A percentile compares a stretch with the other conserved stretches of the same genome.
Evolutionary conservation across 495 filamentous ascomycete species (phyloP).

Genomic region (Tuber brumale): DNA sequence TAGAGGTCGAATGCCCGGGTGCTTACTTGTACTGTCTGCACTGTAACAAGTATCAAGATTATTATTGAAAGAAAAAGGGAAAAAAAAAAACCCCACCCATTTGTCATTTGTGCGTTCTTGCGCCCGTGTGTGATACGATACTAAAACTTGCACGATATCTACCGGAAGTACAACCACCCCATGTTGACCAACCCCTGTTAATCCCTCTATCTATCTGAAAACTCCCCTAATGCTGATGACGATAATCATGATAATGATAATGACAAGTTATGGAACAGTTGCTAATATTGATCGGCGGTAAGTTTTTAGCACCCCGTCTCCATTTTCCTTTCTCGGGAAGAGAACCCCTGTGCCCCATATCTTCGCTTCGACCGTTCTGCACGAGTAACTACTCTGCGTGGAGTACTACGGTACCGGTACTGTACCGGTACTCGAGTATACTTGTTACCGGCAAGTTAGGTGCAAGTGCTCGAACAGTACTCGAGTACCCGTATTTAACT

Average conservation of each 20-base stretch:
- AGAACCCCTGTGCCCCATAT: neutral
- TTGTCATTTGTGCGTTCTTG: neutral
- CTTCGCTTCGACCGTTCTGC: neutral
- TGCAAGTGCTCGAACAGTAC: too few species aligned
- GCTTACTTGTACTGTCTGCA: too few species aligned
- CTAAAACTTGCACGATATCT: neutral
- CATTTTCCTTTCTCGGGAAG: neutral
- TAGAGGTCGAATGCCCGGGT: too few species aligned
- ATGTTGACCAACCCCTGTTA: neutral
- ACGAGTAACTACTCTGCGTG: neutral
- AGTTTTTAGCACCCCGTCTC: neutral
- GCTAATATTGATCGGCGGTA: neutral
- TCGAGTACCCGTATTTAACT: too few species aligned
- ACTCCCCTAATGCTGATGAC: neutral
- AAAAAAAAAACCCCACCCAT: too few species aligned
- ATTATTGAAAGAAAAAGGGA: neutral
- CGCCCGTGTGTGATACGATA: neutral
- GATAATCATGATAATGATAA: neutral
- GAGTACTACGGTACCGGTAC: neutral
- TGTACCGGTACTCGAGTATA: too few species aligned
- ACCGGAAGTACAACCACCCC: neutral
- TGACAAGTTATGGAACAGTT: neutral
- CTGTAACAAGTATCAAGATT: neutral
- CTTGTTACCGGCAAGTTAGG: too few species aligned
- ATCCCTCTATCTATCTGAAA: slow-evolving; percentile 1